Evolutionary conservation across 2,329 filamentous ascomycete genomes (phyloP), one percentile per base, ranked within the genome.

Genomic region (Pseudogymnoascus sp.): DNA sequence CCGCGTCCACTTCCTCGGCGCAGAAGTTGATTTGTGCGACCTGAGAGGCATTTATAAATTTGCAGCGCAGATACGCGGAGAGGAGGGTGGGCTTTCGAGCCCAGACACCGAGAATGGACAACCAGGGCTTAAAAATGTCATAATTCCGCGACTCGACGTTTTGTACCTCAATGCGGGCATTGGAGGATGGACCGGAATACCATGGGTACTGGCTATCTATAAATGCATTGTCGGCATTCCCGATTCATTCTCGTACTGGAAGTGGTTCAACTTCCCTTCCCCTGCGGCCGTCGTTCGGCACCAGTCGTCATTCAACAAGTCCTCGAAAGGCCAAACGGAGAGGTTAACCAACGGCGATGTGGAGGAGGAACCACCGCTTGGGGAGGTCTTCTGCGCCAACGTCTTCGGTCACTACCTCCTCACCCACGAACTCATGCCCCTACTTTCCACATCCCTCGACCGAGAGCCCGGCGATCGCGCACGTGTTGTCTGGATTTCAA

Each of bases 401-500:
- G 83, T 96, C 31, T 97, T 99, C 72, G 95, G 95, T 0, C 95
- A 99, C 77, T 97, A 99, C 74, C 78, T 97, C 71, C 85, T 99
- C 24, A 85, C 85, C 14, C 93, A 96, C 74, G 86, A 88, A 71
- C 81, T 97, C 10, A 82, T 89, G 68, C 88, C 91, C 0, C 79
- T 97, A 10, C 81, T 99, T 6, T 73, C 71, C 37, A 65, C 68
- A 26, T 67, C 70, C 3, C 38, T 61, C 16, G 69, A 70, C n/a
- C 70, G 71, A 6, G 72, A 70, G 59, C 1, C 72, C 74, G 2
- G 38, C 31, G 66, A 59, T 7, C 35, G 60, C 0, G 89, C 86
- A 7, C 85, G 91, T 61, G 82, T 99, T 61, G 83, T 97, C 67
- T 97, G 93, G 93, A 86, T 92, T 8, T 90, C 88, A 66, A 96